A percentile compares a stretch with the other conserved stretches of the same genome.
phyloP scores from a whole-genome alignment of 495 filamentous ascomycete genomes.

The Apodospora peruviana region DNA sequence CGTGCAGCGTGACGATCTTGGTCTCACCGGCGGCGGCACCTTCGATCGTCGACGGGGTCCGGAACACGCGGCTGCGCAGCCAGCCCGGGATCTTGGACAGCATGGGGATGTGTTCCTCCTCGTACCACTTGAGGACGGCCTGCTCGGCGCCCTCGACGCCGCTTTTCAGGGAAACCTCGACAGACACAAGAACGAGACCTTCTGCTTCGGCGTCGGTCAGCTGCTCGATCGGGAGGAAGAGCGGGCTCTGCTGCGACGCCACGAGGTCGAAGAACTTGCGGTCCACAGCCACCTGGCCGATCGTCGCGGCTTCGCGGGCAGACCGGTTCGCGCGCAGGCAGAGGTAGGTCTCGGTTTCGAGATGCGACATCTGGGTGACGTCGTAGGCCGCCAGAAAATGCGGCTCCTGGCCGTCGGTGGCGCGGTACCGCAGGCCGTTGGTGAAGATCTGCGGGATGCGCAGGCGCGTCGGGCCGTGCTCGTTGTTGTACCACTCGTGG shows the following conservation, averaged over 20 bases:
- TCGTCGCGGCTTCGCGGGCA: conserved; percentile 66
- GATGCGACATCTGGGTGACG: conserved; percentile 63
- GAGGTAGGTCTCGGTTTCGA: conserved; percentile 63
- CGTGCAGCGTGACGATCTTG: conserved; percentile 60
- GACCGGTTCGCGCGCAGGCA: conserved; percentile 64
- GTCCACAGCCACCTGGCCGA: conserved; percentile 67
- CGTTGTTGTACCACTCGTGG: conserved; percentile 89
- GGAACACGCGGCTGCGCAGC: conserved; percentile 62
- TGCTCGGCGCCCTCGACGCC: conserved; percentile 46
- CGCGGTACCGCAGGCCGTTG: conserved; percentile 74
- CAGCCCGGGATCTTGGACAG: conserved; percentile 69
- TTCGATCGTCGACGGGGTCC: conserved; percentile 43
- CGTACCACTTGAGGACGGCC: conserved; percentile 61
- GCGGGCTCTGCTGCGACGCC: conserved; percentile 41
- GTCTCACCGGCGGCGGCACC: conserved; percentile 42
- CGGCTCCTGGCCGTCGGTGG: conserved; percentile 53
- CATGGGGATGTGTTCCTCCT: conserved; percentile 66
- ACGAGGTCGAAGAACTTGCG: conserved; percentile 64
- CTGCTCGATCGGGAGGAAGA: conserved; percentile 54
- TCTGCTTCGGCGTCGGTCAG: conserved; percentile 53
- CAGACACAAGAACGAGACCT: conserved; percentile 57
- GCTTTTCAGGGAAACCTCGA: conserved; percentile 50
- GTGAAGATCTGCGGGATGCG: conserved; percentile 61
- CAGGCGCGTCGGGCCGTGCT: conserved; percentile 74
- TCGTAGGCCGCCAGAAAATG: conserved; percentile 78